Base-by-base conservation (phyloP, 2,329 filamentous ascomycete species). In the Camptophora hylomeconis region DNA sequence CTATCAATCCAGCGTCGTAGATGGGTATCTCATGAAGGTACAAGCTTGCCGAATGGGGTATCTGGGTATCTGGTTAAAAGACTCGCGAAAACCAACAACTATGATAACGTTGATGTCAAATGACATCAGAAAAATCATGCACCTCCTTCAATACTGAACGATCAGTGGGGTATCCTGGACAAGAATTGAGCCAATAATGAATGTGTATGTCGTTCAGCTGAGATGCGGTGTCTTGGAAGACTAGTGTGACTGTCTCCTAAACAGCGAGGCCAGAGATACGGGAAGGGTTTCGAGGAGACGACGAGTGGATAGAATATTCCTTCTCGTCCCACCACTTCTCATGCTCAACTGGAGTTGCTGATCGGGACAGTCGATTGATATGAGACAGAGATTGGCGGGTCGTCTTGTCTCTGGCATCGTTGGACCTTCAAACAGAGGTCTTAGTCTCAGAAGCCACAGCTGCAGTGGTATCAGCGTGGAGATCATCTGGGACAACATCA, bases 281-380 rank as follows among this genome's bases (percentile, higher is more conserved):
- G 42, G 40, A 40, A 39, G 42, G 40, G 37, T 37, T 43, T 29
- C 38, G 40, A 40, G 40, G 39, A 34, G 41, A 37, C 27, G 38
- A 27, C 21, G 41, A 30, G 21, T 36, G 31, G 30, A 23, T 30
- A 28, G 27, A 32, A 28, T 36, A 40, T 24, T 24, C 39, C 30
- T 42, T 39, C 34, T 40, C 36, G 35, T 46, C 44, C 44, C 44
- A 46, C 44, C 44, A 46, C 37, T 46, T 46, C 44, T 46, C 44
- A 39, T 44, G 42, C 37, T 45, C 44, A 38, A 45, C 39, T 35
- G 40, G 40, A 38, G 40, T 44, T 15, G 40, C 30, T 23, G 41
- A 39, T 34, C 38, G 36, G 35, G 37, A 37, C 28, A 40, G 34
- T 36, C 38, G 33, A 30, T 33, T 32, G 38, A 33, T 31, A 33